Evolutionary conservation across 2,329 filamentous ascomycete genomes (phyloP), one percentile per base, ranked within the genome.

Genomic region (Microcyclosporella mali): DNA sequence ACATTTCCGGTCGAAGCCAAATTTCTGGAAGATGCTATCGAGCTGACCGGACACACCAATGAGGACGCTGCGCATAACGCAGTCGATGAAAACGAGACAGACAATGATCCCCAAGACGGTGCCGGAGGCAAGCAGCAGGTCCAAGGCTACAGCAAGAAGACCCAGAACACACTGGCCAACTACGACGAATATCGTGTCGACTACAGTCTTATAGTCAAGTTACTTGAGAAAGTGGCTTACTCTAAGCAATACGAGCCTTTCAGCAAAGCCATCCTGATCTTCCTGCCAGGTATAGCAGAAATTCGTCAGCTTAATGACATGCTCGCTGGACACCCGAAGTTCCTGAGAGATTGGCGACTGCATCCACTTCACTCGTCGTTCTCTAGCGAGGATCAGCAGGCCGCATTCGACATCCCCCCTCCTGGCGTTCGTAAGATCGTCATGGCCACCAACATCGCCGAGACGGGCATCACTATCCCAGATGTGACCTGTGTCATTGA

Each of bases 401-500:
- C 85, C 27, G 92, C 92, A 0, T 98, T 98, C 62, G 71, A 87
- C 4, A 69, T 95, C 0, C 92, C 92, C 4, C 88, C 89, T 1
- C 75, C 74, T 2, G 90, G 90, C 0, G 74, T 81, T 43, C 79
- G 89, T 50, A 98, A 98, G 68, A 92, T 98, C 51, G 90, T 98
- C 2, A 76, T 98, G 41, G 89, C 92, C 1, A 98, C 92, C 11
- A 98, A 98, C 60, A 98, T 98, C 63, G 92, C 92, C 3, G 92
- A 98, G 65, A 98, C 92, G 1, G 92, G 92, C 70, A 95, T 98
- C 60, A 98, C 92, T 0, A 98, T 98, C 52, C 92, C 92, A 1
- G 92, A 98, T 61, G 87, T 98, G 21, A 97, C 92, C 0, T 95
- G 89, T 56, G 92, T 98, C 34, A 85, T 98, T 45, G 92, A 98